phyloP scores from a whole-genome alignment of 2,329 filamentous ascomycete species.

The Remersonia thermophila region DNA sequence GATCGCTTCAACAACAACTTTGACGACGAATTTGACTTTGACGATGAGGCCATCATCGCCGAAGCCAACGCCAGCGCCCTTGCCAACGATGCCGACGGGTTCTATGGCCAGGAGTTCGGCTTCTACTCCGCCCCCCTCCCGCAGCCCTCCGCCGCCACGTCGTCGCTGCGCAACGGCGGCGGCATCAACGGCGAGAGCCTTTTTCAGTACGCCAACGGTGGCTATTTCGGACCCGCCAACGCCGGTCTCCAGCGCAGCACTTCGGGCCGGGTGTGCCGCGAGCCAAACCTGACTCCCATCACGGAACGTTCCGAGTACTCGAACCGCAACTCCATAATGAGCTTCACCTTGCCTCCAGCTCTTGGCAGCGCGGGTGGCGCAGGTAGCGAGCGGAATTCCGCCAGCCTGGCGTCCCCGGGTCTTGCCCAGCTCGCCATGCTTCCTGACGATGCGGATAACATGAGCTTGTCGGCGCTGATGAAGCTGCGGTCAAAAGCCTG shows the following conservation, averaged over 20 bases:
- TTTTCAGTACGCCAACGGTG: conserved; percentile 62
- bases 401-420: conserved; percentile 41
- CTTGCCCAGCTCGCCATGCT: conserved; percentile 64
- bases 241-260: conserved; percentile 46
- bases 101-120: conserved; percentile 92
- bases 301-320: conserved; percentile 94
- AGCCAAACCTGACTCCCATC: conserved; percentile 90
- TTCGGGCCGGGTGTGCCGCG: conserved; percentile 62
- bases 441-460: conserved; percentile 51
- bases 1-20: conserved; percentile 34
- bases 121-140: conserved; percentile 63
- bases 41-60: conserved; percentile 85
- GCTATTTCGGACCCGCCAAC: conserved; percentile 74
- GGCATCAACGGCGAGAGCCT: conserved; percentile 26
- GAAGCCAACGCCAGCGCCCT: conserved; percentile 90
- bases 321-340: conserved; percentile 83
- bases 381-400: not conserved
- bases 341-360: conserved; percentile 43
- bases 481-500: conserved; percentile 64
- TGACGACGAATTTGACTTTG: conserved; percentile 53
- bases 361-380: conserved; percentile 29
- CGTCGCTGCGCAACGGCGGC: not conserved
- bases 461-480: conserved; percentile 61
- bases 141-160: conserved; percentile 14
- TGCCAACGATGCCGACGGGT: conserved; percentile 83